Percentiles rank a stretch among this genome's conserved stretches.
Evolutionary conservation across 352 stramenopile species (phyloP).

Genomic region (Plasmopara viticola): DNA sequence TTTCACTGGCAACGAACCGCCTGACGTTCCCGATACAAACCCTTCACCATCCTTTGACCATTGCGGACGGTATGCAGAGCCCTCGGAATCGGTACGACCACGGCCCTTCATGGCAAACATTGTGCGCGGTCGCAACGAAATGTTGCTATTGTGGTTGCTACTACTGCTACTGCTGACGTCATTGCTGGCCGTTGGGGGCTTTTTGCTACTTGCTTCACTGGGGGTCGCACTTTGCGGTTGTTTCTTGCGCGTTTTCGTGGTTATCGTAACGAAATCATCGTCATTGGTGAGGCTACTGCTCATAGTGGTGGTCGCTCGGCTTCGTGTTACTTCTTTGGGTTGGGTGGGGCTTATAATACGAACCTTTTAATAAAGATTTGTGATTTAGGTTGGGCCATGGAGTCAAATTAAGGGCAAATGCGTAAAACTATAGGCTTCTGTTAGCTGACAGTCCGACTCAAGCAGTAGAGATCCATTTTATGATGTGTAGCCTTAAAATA

Average conservation of each 20-base stretch:
- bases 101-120: conserved; percentile 87
- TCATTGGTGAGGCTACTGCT: conserved; percentile 37
- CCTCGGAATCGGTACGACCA: conserved; percentile 61
- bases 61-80: conserved; percentile 66
- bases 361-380: conserved; percentile 1
- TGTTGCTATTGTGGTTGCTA: conserved; percentile 28
- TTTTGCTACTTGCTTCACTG: conserved; percentile 15
- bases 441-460: too few relatives aligned
- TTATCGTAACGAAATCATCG: conserved; percentile 77
- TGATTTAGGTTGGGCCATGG: neutral
- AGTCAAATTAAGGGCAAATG: too few relatives aligned
- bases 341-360: conserved; percentile 4
- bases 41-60: conserved; percentile 85
- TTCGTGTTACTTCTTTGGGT: conserved; percentile 13
- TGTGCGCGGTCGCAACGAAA: conserved; percentile 75
- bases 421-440: too few relatives aligned
- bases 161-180: conserved; percentile 3
- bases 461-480: too few relatives aligned
- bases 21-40: conserved; percentile 47
- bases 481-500: too few relatives aligned
- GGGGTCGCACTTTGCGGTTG: conserved; percentile 11
- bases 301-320: conserved; percentile 15
- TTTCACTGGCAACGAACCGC: conserved; percentile 28
- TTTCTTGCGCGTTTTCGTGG: conserved; percentile 70
- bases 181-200: conserved; percentile 12